Base-by-base conservation (phyloP, 1,284 basidiomycete species). In the Malassezia furfur region DNA sequence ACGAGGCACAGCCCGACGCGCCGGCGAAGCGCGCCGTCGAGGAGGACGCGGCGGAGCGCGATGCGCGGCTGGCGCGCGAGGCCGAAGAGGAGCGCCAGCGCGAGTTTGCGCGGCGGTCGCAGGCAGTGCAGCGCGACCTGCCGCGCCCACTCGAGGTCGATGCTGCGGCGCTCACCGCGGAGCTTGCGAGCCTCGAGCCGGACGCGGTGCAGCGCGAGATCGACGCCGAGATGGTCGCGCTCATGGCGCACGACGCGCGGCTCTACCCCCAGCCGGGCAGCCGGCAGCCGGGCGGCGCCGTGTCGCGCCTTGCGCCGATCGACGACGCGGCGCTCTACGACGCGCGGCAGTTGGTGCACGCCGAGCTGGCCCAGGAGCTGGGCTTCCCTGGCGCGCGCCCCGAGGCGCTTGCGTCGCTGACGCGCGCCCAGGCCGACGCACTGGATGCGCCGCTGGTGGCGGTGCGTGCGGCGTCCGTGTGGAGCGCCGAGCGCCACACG, bases 131-230 rank as follows among this genome's bases (percentile, higher is more conserved):
- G 76, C 81, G 81, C 10, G 83, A 83, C 34, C 79, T 98, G 22
- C 94, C 94, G 17, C 81, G 94, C 58, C 93, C 91, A 1, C 82
- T 84, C 40, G 84, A 87, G 47, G 84, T 96, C 34, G 85, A 96
- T 68, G 77, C 86, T 1, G 79, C 80, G 30, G 72, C 80, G 37
- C 78, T 73, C 48, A 57, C 59, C 47, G 61, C 53, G 45, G 60
- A 28, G 57, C 62, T 45, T 46, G 77, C 49, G 72, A 15, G 49
- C 11, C 32, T 41, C n/a, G 83, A 12, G 17, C 14, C 40, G 2
- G 44, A 49, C 12, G 45, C 49, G 17, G 77, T 78, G 8, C 77
- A 77, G 3, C 75, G 78, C 4, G 78, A 91, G 34, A 81, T 98
- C 65, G 82, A 91, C 67, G 75, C 78, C 21, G 94, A 99, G 74